phyloP scores from a whole-genome alignment of 306 rosid species.

The Quillaja saponaria region DNA sequence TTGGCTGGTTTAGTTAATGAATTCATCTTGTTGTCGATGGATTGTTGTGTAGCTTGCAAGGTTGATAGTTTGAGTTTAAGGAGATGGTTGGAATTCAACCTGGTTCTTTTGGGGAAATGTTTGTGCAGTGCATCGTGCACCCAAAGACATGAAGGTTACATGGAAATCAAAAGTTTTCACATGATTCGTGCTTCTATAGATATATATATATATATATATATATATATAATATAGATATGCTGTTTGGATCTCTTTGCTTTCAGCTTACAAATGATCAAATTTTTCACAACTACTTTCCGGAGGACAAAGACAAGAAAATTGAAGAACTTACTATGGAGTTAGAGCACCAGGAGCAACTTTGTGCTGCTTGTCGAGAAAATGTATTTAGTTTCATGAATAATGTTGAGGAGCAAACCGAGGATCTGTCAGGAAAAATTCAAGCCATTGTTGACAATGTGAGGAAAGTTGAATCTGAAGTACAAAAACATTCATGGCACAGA shows the following conservation, averaged over 20 bases:
- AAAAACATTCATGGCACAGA: slow-evolving; percentile 40
- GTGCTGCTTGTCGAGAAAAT: slow-evolving; percentile 67
- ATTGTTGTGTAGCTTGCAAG: too few relatives aligned
- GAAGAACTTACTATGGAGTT: slow-evolving; percentile 80
- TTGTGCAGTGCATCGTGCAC: too few relatives aligned
- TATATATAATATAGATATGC: too few relatives aligned
- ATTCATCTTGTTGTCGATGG: too few relatives aligned
- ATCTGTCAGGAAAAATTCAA: slow-evolving; percentile 67
- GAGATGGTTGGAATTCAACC: too few relatives aligned
- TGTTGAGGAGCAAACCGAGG: slow-evolving; percentile 70
- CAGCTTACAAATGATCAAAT: neutral
- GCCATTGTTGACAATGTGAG: slow-evolving; percentile 59
- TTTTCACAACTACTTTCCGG: slow-evolving; percentile 45
- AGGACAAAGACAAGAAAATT: slow-evolving; percentile 80
- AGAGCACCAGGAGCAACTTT: slow-evolving; percentile 72
- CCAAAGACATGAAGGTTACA: too few relatives aligned
- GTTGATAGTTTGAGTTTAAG: too few relatives aligned
- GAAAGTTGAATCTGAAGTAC: slow-evolving; percentile 70
- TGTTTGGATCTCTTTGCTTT: slow-evolving; percentile 16
- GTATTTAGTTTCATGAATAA: slow-evolving; percentile 61
- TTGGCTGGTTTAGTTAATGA: too few relatives aligned
- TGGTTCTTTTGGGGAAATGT: too few relatives aligned
- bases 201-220: too few relatives aligned
- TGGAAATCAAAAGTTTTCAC: too few relatives aligned
- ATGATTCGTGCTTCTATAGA: too few relatives aligned